Base-by-base conservation (phyloP, 169 alveolate genomes). In the Plasmodium gaboni region DNA sequence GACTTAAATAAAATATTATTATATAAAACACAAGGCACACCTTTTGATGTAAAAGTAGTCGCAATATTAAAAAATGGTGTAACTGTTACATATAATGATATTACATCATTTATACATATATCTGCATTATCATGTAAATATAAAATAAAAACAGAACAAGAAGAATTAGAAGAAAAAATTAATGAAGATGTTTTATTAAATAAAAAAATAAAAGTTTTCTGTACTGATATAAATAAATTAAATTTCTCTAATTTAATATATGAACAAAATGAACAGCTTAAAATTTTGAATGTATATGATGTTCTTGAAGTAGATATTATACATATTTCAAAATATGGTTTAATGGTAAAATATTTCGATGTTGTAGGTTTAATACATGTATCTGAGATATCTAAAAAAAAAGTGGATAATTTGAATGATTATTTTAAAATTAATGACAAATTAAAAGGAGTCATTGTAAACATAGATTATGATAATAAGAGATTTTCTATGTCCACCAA, bases 251-350 rank as follows among this genome's bases (percentile, higher is more conserved):
- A 83, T 67, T 32, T 83, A 68, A 19, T 83, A 57, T 83, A 83
- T 83, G 91, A 83, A 46, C 91, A 83, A 83, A 83, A 83, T 68
- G 85, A 83, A 60, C 91, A 83, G 46, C 50, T 83, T 32, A 83
- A 68, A 83, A 68, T 67, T 17, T 13, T 83, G 22, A 83, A 83
- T 50, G 69, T 83, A 13, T 83, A 83, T 60, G 91, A 83, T 68
- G 44, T 67, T 5, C 46, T 83, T 28, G 72, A 83, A 17, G 91
- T 67, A 9, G 85, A 83, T 48, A 68, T 83, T 83, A 83, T 83
- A 83, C 91, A 83, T 63, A 68, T 83, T 48, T 83, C 91, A 12
- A 83, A 83, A 57, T 83, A 83, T 50, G 91, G 91, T 22, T n/a
- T 83, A n/a, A 83, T 83, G 91, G 91, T 83, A 28, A 83, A 83